phyloP scores from a whole-genome alignment of 176 grass and related monocot species.

The Alopecurus myosuroides region DNA sequence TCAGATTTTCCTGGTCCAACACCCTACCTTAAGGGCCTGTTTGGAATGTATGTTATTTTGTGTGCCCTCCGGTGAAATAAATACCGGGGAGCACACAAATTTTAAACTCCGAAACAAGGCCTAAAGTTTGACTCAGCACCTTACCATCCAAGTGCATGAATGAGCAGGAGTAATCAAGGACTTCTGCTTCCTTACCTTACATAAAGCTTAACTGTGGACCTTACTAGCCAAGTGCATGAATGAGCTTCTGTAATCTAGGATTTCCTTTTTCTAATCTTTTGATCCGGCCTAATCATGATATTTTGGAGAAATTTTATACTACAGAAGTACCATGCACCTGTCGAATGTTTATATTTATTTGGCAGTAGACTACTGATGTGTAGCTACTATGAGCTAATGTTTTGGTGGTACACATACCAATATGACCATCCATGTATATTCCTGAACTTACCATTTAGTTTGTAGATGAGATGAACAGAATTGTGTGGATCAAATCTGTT shows the following conservation, averaged over 20 bases:
- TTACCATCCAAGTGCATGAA: not conserved
- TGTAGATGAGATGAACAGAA: not conserved
- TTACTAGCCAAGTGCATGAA: not conserved
- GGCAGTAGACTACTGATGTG: not conserved
- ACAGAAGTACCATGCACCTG: not conserved
- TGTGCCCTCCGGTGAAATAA: no score
- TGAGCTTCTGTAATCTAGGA: not conserved
- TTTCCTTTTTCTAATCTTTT: not conserved
- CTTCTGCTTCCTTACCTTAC: not conserved
- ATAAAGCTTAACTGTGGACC: not conserved
- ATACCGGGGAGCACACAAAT: no score
- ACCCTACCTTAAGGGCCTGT: not conserved
- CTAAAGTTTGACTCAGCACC: not conserved
- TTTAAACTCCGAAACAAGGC: no score
- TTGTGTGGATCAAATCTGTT: not conserved
- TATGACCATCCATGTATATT: not conserved
- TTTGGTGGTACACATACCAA: not conserved
- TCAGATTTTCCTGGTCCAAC: not conserved
- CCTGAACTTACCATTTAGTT: not conserved
- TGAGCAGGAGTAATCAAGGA: not conserved
- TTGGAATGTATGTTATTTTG: no score
- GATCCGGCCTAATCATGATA: not conserved
- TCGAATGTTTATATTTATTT: not conserved
- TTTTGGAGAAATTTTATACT: not conserved
- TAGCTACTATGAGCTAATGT: not conserved